Evolutionary conservation across 768 basidiomycete genomes (phyloP).

Genomic region (Termitomyces sp.): DNA sequence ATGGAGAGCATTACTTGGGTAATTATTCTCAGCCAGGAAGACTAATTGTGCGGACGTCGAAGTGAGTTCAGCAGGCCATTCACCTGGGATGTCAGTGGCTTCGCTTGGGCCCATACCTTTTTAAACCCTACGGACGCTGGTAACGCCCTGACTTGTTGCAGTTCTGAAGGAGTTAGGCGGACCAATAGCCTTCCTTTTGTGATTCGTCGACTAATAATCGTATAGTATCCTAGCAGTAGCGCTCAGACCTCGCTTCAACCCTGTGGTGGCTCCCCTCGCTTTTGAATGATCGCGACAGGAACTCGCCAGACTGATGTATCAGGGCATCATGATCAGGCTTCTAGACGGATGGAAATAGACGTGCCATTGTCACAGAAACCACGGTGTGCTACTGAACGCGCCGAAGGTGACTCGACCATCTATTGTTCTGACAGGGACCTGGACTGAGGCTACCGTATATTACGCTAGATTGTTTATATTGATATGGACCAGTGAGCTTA

Average conservation of each 20-base stretch:
- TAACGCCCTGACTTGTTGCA: neutral
- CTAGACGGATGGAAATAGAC: neutral
- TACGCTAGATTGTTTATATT: neutral
- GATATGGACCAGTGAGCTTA: neutral
- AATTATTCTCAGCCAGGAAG: no score
- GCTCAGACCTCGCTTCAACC: neutral
- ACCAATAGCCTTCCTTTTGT: neutral
- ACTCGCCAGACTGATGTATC: neutral
- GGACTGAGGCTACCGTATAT: neutral
- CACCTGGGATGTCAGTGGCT: no score
- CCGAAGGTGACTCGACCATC: neutral
- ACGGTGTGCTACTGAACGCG: neutral
- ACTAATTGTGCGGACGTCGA: no score
- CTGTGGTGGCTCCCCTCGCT: neutral
- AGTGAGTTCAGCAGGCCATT: no score
- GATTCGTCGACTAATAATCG: neutral
- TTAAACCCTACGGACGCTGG: no score
- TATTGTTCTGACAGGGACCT: neutral
- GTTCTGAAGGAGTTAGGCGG: neutral
- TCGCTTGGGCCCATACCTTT: no score
- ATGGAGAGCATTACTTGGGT: neutral
- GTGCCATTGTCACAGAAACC: neutral
- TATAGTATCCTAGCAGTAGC: neutral
- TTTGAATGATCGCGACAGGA: neutral
- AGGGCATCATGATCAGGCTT: neutral